A percentile compares a stretch with the other conserved stretches of the same genome.
phyloP scores from a whole-genome alignment of 2,329 filamentous ascomycete species.

The Bipolaris oryzae region DNA sequence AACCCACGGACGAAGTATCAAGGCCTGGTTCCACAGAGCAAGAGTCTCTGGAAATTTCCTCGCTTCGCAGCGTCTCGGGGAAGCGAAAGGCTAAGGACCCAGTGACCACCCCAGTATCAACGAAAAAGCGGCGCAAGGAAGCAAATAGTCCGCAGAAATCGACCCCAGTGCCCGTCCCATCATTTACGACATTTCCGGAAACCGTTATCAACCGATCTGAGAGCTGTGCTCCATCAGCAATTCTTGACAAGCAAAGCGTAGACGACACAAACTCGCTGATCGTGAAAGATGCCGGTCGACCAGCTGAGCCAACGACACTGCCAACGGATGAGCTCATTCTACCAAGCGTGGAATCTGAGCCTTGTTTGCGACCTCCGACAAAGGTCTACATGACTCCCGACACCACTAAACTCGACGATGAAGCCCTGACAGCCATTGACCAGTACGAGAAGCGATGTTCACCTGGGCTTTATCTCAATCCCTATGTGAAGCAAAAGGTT shows the following conservation, averaged over 20 bases:
- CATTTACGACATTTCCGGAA: not conserved
- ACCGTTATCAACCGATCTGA: not conserved
- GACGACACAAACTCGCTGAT: not conserved
- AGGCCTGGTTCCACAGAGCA: not conserved
- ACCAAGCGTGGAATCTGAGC: constrained; percentile 1
- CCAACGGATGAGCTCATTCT: not conserved
- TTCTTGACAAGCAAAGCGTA: not conserved
- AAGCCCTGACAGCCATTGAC: constrained; percentile 30
- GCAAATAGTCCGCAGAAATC: not conserved
- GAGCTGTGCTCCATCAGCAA: not conserved
- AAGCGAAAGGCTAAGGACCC: constrained; percentile 14
- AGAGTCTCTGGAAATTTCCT: not conserved
- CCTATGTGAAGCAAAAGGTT: constrained; percentile 49
- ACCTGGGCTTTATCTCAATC: constrained; percentile 54
- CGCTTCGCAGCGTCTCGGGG: not conserved
- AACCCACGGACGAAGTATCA: not conserved
- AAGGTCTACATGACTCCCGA: constrained; percentile 5
- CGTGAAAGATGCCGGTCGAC: not conserved
- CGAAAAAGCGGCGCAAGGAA: constrained; percentile 13
- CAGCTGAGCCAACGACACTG: not conserved
- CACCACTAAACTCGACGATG: constrained; percentile 5
- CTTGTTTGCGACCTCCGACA: not conserved
- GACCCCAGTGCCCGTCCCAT: not conserved
- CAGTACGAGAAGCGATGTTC: constrained; percentile 37
- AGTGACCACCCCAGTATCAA: not conserved